A percentile compares a stretch with the other conserved stretches of the same genome.
Conservation (phyloP, 2,329 filamentous ascomycete genomes). For the Dactylellina leptospora region DNA sequence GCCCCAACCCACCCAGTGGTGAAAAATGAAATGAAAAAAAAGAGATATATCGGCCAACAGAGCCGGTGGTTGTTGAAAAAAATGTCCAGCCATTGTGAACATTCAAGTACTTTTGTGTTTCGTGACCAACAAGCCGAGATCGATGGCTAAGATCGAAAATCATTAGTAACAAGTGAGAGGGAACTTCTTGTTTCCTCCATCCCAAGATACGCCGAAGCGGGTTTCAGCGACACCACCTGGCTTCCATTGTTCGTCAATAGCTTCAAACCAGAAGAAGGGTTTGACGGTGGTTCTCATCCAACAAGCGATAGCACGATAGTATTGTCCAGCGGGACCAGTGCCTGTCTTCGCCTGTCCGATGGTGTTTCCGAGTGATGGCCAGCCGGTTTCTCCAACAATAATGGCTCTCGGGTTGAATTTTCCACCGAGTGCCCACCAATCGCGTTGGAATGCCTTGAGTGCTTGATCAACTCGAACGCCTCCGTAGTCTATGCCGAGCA, state of each 20-base stretch:
- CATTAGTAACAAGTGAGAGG: slow-evolving; percentile 31
- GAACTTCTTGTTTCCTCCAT: slow-evolving; percentile 26
- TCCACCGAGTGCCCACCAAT: slow-evolving; percentile 41
- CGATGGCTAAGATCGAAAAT: no score
- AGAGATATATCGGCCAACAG: not conserved
- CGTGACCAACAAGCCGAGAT: no score
- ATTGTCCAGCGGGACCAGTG: slow-evolving; percentile 69
- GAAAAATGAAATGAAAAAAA: slow-evolving; percentile 7
- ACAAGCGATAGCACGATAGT: slow-evolving; percentile 72
- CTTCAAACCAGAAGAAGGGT: slow-evolving; percentile 57
- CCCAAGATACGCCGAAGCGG: slow-evolving; percentile 38
- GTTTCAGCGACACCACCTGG: slow-evolving; percentile 28
- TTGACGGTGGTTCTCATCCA: slow-evolving; percentile 57
- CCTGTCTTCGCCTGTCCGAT: slow-evolving; percentile 68
- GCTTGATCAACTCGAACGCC: slow-evolving; percentile 45
- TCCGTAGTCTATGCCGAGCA: slow-evolving; percentile 39
- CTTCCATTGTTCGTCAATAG: slow-evolving; percentile 50
- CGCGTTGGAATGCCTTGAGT: slow-evolving; percentile 35
- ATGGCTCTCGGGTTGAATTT: slow-evolving; percentile 63
- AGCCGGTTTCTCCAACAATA: slow-evolving; percentile 73
- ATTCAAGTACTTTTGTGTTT: no score
- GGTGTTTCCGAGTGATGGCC: slow-evolving; percentile 68
- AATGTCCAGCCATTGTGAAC: no score
- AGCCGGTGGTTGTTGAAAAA: no score
- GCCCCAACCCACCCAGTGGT: slow-evolving; percentile 16